Conservation (phyloP, 2,329 filamentous ascomycete species). For the Cladosporium phlei region DNA sequence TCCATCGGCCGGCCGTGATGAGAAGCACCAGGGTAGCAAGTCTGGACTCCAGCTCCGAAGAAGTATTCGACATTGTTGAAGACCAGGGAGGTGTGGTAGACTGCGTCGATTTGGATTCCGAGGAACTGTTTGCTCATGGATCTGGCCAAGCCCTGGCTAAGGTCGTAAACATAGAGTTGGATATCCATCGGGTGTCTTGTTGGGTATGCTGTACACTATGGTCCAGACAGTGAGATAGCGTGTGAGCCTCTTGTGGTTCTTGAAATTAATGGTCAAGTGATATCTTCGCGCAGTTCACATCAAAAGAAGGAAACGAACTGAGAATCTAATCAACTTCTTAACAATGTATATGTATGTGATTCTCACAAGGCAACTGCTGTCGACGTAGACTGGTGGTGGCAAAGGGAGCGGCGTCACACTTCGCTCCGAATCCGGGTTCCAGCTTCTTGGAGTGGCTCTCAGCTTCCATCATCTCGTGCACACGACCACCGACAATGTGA, state of each 20-base stretch:
- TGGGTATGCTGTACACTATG: too few species aligned
- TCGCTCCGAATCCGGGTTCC: too few species aligned
- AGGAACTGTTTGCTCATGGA: constrained; percentile 56
- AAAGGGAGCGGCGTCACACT: constrained; percentile 2
- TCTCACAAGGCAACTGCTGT: constrained; percentile 2
- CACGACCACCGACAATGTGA: constrained; percentile 5
- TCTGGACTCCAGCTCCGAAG: constrained; percentile 82
- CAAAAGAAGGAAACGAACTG: too few species aligned
- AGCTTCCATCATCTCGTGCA: constrained; percentile 7
- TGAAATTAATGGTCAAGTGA: too few species aligned
- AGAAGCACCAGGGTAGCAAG: constrained; percentile 72
- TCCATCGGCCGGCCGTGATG: constrained; percentile 84
- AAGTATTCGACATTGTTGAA: constrained; percentile 82
- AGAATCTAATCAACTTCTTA: too few species aligned
- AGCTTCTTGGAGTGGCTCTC: constrained; percentile 4
- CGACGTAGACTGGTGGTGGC: constrained; percentile 10
- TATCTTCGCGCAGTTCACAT: too few species aligned
- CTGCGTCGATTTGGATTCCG: constrained; percentile 74
- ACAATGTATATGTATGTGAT: not conserved
- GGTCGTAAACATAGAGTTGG: constrained; percentile 49
- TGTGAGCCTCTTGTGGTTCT: too few species aligned
- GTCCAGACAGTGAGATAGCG: too few species aligned
- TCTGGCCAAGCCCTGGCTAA: constrained; percentile 39
- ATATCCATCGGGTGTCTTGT: constrained; percentile 51
- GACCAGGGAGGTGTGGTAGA: constrained; percentile 92